Conservation (phyloP, 306 rosid genomes). For the Hippophae gyantsensis region DNA sequence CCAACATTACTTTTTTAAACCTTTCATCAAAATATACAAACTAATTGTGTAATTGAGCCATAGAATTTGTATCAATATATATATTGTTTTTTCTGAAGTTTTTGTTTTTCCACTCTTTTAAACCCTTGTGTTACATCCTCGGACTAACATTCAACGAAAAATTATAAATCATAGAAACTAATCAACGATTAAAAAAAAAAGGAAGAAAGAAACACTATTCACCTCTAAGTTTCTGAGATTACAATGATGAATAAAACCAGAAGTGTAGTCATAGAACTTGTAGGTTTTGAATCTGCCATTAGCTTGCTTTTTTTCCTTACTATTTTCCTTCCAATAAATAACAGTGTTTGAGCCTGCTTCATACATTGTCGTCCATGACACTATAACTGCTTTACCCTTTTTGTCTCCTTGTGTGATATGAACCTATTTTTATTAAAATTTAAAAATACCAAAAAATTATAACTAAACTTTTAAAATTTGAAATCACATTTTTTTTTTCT, state of each 20-base stretch:
- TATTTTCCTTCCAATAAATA: constrained; percentile 34
- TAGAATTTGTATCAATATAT: too few relatives aligned
- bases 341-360: constrained; percentile 47
- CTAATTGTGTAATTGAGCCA: background rate
- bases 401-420: constrained; percentile 72
- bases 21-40: too few relatives aligned
- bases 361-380: constrained; percentile 52
- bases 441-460: background rate
- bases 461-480: background rate
- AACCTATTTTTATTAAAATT: constrained; percentile 31
- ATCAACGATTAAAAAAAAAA: background rate
- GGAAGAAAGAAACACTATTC: background rate
- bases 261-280: constrained; percentile 41
- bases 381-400: constrained; percentile 47
- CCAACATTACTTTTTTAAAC: too few relatives aligned
- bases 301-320: constrained; percentile 21
- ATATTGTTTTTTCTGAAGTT: too few relatives aligned
- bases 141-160: too few relatives aligned
- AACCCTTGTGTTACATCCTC: too few relatives aligned
- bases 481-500: background rate
- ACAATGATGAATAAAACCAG: constrained; percentile 60
- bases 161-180: background rate
- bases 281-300: constrained; percentile 31
- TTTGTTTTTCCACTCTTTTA: too few relatives aligned
- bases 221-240: constrained; percentile 28